Base-by-base conservation (phyloP, 1,284 basidiomycete genomes). In the Blastosporella zonata region DNA sequence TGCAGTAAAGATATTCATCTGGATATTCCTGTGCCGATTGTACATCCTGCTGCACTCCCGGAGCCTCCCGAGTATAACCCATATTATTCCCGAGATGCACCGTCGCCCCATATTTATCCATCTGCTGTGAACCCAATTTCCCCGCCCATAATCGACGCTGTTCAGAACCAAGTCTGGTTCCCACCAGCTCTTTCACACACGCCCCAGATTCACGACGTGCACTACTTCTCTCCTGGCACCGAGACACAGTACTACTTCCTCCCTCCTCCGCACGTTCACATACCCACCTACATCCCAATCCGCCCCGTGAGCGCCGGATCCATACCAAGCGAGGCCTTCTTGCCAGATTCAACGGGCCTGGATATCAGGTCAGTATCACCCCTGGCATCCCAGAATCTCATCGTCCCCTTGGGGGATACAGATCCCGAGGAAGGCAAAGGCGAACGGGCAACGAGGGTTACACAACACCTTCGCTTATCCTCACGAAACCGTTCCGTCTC, bases 1-100 rank as follows among this genome's bases (percentile, higher is more conserved):
- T 47, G 38, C 58, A 90, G 87, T 55, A 88, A 86, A 62, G 85
- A 89, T 60, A 74, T 88, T 13, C 57, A 74, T 21, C 62, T 90
- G 1, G 72, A 78, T 36, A 67, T 90, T 6, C 85, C 85, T 6
- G 72, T 88, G 0, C 69, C 69, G n/a, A 71, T 88, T 28, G 69
- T 80, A 17, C 84, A 90, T 61, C 82, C 83, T 3, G 61, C 69
- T 20, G 77, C 80, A 6, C 57, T 81, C 3, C 78, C 77, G 36
- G 71, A 74, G 36, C 57, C 68, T 1, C 64, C 60, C 12, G 48
- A 59, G 56, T 50, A 42, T 21, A 40, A 44, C 18, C 39, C 54
- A 6, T 58, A 54, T 38, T 28, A 52, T 18, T 43, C 47, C 31
- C 34, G 50, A 21, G 47, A 34, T 25, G 58, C 43, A 34, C 43